Evolutionary conservation across 1,284 basidiomycete species (phyloP).

Genomic region (Apiotrichum sp.): DNA sequence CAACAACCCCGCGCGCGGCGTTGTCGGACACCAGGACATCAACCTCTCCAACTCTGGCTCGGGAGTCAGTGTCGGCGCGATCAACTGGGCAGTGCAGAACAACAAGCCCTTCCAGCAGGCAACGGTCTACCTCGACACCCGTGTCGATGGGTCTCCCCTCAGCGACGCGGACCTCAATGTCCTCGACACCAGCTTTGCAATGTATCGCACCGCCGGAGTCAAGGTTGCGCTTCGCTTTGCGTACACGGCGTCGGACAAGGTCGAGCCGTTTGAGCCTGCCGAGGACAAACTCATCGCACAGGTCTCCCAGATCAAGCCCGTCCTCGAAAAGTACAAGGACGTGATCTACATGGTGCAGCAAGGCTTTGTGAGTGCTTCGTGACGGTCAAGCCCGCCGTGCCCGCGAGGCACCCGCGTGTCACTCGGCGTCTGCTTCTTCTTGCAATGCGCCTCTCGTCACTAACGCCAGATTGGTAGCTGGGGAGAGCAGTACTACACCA

Average conservation of each 20-base stretch:
- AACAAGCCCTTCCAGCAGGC: not conserved
- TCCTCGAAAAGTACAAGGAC: not conserved
- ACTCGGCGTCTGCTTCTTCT: too few relatives aligned
- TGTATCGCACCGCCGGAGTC: not conserved
- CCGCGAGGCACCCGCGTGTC: too few relatives aligned
- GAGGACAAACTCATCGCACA: not conserved
- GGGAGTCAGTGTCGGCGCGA: too few relatives aligned
- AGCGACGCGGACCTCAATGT: not conserved
- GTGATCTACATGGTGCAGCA: not conserved
- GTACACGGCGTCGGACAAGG: not conserved
- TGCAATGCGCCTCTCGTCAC: too few relatives aligned
- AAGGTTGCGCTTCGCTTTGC: not conserved
- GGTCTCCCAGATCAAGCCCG: not conserved
- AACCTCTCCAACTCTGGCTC: too few relatives aligned
- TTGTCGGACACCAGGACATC: too few relatives aligned
- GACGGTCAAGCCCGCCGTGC: too few relatives aligned
- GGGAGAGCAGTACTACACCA: not conserved
- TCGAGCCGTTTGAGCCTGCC: not conserved
- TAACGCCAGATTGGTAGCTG: not conserved
- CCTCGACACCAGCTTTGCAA: not conserved
- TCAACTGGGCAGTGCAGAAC: too few relatives aligned
- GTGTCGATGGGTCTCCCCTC: not conserved
- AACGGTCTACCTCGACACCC: not conserved
- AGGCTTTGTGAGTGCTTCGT: not conserved
- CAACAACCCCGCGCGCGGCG: too few relatives aligned